Conservation (phyloP, 331 rosid genomes). For the Telfairia occidentalis region DNA sequence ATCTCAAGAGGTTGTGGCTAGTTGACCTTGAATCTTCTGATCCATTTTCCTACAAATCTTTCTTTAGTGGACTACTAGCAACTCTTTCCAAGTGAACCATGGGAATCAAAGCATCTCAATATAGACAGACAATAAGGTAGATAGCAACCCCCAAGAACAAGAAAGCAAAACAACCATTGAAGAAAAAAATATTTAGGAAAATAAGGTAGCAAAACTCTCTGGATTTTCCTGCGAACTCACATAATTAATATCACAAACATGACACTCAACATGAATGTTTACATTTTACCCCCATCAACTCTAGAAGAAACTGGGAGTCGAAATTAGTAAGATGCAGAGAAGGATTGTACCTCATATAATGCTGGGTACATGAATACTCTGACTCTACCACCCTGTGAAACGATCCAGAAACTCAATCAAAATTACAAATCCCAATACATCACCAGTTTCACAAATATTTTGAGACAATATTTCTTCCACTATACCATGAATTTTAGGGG, state of each 20-base stretch:
- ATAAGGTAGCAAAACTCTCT: not conserved
- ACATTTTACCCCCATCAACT: not conserved
- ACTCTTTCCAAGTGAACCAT: not conserved
- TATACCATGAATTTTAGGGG: not conserved
- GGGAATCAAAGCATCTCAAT: no score
- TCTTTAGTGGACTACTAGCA: not conserved
- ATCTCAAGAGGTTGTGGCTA: not conserved
- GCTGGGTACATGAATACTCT: constrained; percentile 81
- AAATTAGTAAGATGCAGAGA: not conserved
- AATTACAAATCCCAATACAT: not conserved
- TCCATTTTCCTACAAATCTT: not conserved
- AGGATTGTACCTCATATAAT: constrained; percentile 42
- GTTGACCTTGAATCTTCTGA: not conserved
- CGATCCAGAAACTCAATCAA: not conserved
- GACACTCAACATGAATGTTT: not conserved
- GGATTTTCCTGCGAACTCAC: not conserved
- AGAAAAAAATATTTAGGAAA: not conserved
- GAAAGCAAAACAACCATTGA: not conserved
- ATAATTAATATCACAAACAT: not conserved
- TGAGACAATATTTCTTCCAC: not conserved
- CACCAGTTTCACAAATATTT: not conserved
- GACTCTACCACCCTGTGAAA: constrained; percentile 58
- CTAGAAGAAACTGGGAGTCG: not conserved
- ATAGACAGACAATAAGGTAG: not conserved
- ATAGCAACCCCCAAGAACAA: not conserved